A percentile compares a stretch with the other conserved stretches of the same genome.
Conservation (phyloP, 345 rosid species). For the Citrus hindsii region DNA sequence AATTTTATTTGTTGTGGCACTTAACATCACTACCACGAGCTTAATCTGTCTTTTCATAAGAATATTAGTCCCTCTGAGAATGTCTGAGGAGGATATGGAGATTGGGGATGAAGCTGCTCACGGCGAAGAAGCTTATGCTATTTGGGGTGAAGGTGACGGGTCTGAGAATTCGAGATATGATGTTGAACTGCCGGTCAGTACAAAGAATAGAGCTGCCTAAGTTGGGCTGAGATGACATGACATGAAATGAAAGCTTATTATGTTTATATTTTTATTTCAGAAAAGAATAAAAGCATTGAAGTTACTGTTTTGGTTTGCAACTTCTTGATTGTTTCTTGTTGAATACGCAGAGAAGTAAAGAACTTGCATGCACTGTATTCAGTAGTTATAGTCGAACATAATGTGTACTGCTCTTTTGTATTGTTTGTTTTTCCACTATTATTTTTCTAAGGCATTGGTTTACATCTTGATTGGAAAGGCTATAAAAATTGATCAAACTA, state of each 20-base stretch:
- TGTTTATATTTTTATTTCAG: background rate
- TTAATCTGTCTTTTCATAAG: slow-evolving; percentile 30
- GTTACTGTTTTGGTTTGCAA: background rate
- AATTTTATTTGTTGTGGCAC: slow-evolving; percentile 14
- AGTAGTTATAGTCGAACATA: background rate
- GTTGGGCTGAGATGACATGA: background rate
- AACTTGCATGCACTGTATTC: background rate
- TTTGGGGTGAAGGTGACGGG: slow-evolving; percentile 27
- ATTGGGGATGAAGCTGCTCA: slow-evolving; percentile 42
- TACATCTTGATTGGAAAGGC: too few relatives aligned
- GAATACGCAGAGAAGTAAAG: background rate
- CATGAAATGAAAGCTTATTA: background rate
- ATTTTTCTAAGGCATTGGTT: background rate
- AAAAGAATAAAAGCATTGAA: background rate
- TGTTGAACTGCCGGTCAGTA: background rate
- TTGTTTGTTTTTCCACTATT: background rate
- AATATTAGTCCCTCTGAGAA: slow-evolving; percentile 33
- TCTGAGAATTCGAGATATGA: slow-evolving; percentile 18
- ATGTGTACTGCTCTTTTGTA: too few relatives aligned
- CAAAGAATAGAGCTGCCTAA: background rate
- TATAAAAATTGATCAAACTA: too few relatives aligned
- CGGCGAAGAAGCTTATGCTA: slow-evolving; percentile 42
- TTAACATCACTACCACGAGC: slow-evolving; percentile 31
- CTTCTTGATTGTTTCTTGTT: background rate
- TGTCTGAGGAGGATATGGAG: slow-evolving; percentile 50